Percentiles rank a stretch among this genome's conserved stretches.
Conservation (phyloP, 164 flowering plant genomes). For the Chimonanthus praecox region DNA sequence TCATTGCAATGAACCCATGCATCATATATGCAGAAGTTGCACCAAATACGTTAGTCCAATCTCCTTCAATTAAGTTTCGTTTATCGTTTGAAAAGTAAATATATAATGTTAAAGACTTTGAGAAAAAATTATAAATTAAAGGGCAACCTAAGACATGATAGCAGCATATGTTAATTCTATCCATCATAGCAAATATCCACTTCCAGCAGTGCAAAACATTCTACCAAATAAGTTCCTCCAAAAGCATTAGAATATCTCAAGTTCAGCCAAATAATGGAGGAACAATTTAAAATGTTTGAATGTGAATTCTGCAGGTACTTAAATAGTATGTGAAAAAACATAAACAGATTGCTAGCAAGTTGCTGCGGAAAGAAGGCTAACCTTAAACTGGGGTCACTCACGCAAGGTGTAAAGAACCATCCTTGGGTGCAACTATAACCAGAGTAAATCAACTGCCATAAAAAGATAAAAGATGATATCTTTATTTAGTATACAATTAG, state of each 20-base stretch:
- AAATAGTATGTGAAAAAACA: not conserved
- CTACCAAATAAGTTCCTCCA: not conserved
- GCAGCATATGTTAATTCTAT: not conserved
- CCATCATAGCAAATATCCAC: not conserved
- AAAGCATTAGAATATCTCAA: not conserved
- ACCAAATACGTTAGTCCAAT: no score
- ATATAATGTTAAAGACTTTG: not conserved
- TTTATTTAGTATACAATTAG: not conserved
- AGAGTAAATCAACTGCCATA: constrained; percentile 77
- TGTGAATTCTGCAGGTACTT: not conserved
- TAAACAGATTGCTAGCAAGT: not conserved
- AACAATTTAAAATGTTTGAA: no score
- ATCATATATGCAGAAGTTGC: no score
- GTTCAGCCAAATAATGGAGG: not conserved
- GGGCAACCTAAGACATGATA: not conserved
- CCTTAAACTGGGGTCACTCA: constrained; percentile 84
- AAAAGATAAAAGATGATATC: not conserved
- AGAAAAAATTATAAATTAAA: not conserved
- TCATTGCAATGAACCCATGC: no score
- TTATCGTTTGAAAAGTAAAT: no score
- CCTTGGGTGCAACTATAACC: constrained; percentile 92
- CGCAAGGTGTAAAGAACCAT: constrained; percentile 98
- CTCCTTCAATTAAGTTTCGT: not conserved
- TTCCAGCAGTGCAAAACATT: not conserved
- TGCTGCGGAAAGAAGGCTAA: constrained; percentile 21